Conservation (phyloP, 257 asterid species). For the Thymus quinquecostatus region DNA sequence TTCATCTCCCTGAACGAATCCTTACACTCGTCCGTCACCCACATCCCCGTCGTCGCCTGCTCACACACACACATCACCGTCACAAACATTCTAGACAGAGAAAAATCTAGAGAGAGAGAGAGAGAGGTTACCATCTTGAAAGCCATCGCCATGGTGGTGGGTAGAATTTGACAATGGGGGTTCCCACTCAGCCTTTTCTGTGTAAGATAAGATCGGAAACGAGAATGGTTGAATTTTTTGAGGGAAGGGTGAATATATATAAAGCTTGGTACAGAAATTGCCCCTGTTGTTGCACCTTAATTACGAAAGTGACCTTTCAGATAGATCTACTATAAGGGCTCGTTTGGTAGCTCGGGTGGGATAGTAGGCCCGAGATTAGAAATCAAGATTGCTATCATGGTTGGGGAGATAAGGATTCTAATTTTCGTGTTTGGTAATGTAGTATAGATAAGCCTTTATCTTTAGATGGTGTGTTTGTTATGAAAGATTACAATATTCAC, state of each 20-base stretch:
- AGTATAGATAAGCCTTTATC: no score
- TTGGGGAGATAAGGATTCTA: no score
- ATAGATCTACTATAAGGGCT: constrained; percentile 19
- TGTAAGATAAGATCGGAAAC: constrained; percentile 12
- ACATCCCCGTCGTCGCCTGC: constrained; percentile 78
- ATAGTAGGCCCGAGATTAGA: no score
- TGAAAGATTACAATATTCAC: no score
- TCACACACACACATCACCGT: neutral
- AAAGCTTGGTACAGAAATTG: constrained; percentile 40
- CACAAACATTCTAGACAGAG: neutral
- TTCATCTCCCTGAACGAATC: constrained; percentile 95
- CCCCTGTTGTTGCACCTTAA: constrained; percentile 34
- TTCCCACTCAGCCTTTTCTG: neutral
- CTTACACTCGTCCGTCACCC: constrained; percentile 92
- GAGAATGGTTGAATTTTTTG: constrained; percentile 27
- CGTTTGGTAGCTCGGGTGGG: no score
- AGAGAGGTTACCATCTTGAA: constrained; percentile 73
- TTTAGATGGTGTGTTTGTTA: no score
- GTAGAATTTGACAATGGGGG: constrained; percentile 16
- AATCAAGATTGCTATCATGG: no score
- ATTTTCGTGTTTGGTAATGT: no score
- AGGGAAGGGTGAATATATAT: constrained; percentile 23
- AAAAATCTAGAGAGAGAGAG: neutral
- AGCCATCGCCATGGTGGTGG: constrained; percentile 85
- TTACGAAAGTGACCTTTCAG: constrained; percentile 43